Base-by-base conservation (phyloP, 352 stramenopile species). In the Globisporangium paroecandrum region DNA sequence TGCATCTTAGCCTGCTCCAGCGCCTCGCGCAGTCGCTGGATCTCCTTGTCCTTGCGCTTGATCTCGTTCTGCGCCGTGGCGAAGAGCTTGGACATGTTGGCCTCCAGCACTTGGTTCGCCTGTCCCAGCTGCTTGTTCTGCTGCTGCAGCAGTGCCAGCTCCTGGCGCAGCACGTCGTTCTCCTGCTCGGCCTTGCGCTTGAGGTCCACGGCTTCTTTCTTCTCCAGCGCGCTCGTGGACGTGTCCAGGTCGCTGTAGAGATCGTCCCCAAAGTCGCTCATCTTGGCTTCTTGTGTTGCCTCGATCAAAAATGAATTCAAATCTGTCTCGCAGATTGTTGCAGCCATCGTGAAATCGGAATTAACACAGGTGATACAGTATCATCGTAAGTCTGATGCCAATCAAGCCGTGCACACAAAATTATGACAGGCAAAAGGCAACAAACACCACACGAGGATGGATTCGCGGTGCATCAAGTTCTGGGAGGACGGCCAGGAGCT, bases 221-320 rank as follows among this genome's bases (percentile, higher is more conserved):
- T 87, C 59, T 78, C 76, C 22, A 92, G 74, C 22, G 85, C 85
- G 46, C 74, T 81, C 47, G 77, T 87, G 43, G 87, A 95, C 43
- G 85, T 93, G 76, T 95, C 85, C 55, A 95, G 78, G 64, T 95
- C 87, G 34, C 81, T 81, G 65, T 95, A 93, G 58, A 95, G 72
- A 68, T 94, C 86, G 59, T 91, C 43, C 15, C 18, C 43, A 51
- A 51, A 51, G 43, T 51, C 77, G 32, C 72, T 74, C 60, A 66
- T 66, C 9, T 43, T 65, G 59, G 38, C 58, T 54, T 13, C n/a
- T 41, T 47, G 59, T 10, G 4, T n/a, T 59, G 22, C 13, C 9
- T 56, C 27, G 49, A 24, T 32, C 58, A 34, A 51, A 49, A 20
- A 20, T n/a, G 15, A 49, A n/a, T 47, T 20, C 41, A 47, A 47